Evolutionary conservation across 2,329 filamentous ascomycete genomes (phyloP).

Genomic region (Knoxdaviesia capensis): DNA sequence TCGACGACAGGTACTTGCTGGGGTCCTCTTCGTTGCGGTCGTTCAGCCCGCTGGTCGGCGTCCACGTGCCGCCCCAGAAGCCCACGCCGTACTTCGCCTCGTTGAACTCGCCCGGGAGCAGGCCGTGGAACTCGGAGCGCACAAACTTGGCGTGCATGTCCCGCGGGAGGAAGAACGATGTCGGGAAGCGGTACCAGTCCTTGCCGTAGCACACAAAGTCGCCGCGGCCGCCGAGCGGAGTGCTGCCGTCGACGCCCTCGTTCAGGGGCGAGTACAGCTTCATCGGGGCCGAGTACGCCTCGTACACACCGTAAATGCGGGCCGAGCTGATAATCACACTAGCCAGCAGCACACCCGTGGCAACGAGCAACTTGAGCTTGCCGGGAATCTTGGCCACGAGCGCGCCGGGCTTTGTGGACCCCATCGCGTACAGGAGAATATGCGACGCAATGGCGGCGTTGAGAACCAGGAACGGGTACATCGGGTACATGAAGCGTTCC

Average conservation of each 20-base stretch:
- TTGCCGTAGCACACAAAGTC: slow-evolving; percentile 78
- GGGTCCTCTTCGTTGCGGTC: slow-evolving; percentile 74
- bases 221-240: slow-evolving; percentile 33
- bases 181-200: slow-evolving; percentile 96
- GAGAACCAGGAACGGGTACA: slow-evolving; percentile 73
- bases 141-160: slow-evolving; percentile 75
- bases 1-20: slow-evolving; percentile 66
- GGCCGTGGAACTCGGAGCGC: slow-evolving; percentile 70
- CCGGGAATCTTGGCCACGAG: slow-evolving; percentile 53
- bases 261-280: slow-evolving; percentile 49
- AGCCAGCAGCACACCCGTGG: slow-evolving; percentile 38
- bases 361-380: slow-evolving; percentile 47
- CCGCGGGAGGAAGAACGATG: slow-evolving; percentile 75
- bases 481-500: slow-evolving; percentile 96
- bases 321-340: slow-evolving; percentile 47
- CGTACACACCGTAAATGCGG: slow-evolving; percentile 57
- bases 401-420: slow-evolving; percentile 45
- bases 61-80: slow-evolving; percentile 67
- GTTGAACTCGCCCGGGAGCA: slow-evolving; percentile 79
- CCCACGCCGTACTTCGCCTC: slow-evolving; percentile 51
- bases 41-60: slow-evolving; percentile 71
- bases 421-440: slow-evolving; percentile 55
- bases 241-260: slow-evolving; percentile 22
- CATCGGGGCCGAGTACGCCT: slow-evolving; percentile 66
- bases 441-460: slow-evolving; percentile 77